Evolutionary conservation across 805 yeast species (phyloP).

Genomic region (Hanseniaspora thailandica): DNA sequence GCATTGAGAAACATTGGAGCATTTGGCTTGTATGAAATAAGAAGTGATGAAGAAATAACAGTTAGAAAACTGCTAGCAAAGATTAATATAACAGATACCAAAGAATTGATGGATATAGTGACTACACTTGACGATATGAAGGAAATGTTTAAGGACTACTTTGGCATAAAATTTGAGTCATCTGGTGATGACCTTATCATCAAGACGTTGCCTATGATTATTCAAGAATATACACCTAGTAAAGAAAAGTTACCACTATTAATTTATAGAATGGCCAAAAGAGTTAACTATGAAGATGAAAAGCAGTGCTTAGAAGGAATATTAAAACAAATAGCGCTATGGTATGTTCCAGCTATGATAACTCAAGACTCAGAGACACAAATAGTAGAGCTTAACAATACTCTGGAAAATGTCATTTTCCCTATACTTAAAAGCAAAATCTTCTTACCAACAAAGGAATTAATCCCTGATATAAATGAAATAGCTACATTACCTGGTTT

Average conservation of each 20-base stretch:
- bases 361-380: slow-evolving; percentile 22
- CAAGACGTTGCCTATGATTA: slow-evolving; percentile 51
- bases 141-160: slow-evolving; percentile 76
- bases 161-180: slow-evolving; percentile 37
- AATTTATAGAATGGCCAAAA: slow-evolving; percentile 46
- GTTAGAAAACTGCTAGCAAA: slow-evolving; percentile 18
- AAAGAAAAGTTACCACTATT: slow-evolving; percentile 55
- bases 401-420: slow-evolving; percentile 49
- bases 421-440: slow-evolving; percentile 54
- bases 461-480: slow-evolving; percentile 54
- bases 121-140: slow-evolving; percentile 37
- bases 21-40: slow-evolving; percentile 45
- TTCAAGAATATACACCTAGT: slow-evolving; percentile 53
- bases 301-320: slow-evolving; percentile 55
- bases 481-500: slow-evolving; percentile 86
- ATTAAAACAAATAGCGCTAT: slow-evolving; percentile 53
- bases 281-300: slow-evolving; percentile 59
- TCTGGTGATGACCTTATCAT: slow-evolving; percentile 32
- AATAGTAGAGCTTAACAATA: slow-evolving; percentile 25
- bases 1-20: slow-evolving; percentile 69
- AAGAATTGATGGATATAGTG: slow-evolving; percentile 23
- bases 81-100: slow-evolving; percentile 19
- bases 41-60: slow-evolving; percentile 23
- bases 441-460: slow-evolving; percentile 43
- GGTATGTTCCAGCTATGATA: slow-evolving; percentile 56